Evolutionary conservation across 371 early-diverging fungal species (phyloP), one percentile per base, ranked within the genome.

Genomic region (Rhizomucor pusillus): DNA sequence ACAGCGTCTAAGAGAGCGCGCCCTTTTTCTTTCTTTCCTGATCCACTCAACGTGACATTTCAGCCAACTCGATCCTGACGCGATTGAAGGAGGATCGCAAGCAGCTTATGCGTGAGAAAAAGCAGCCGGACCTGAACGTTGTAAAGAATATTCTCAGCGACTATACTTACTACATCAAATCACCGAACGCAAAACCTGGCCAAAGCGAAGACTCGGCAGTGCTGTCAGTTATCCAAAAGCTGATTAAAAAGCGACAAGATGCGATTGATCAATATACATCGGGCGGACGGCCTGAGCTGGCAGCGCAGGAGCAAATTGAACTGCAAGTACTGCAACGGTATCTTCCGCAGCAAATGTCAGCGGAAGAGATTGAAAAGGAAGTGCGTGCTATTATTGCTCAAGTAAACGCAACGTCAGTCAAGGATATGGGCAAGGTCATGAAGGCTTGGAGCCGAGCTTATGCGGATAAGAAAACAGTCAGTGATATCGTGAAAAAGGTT

Each of bases 381-480:
- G 80, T 89, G 6, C 66, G 63, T 10, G 62, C 57, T 23, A 57
- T 78, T 5, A 68, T 92, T 43, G 56, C 71, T 43, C 67, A 77
- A 47, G 62, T 82, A n/a, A 82, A 81, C 10, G 85, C 77, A 16
- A 68, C 74, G 5, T 59, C 69, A 0, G 52, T 68, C n/a, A 87
- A 84, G 62, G 86, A 84, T 54, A 73, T 92, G 71, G 91, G 91
- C 48, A 77, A 77, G 44, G 84, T 92, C 22, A 89, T 92, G 88
- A 88, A 88, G 66, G 88, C 81, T 50, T 76, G 89, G 60, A 76
- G 69, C 54, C 60, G 78, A 5, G 79, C 82, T 10, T 56, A 47
- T 43, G 90, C 91, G 11, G 83, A 89, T 52, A 85, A 81, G 65
- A 84, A 83, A 57, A 47, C 57, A 43, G 87, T 91, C 14, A 82